Conservation (phyloP, 352 stramenopile species). For the Phytopythium oedochilum region DNA sequence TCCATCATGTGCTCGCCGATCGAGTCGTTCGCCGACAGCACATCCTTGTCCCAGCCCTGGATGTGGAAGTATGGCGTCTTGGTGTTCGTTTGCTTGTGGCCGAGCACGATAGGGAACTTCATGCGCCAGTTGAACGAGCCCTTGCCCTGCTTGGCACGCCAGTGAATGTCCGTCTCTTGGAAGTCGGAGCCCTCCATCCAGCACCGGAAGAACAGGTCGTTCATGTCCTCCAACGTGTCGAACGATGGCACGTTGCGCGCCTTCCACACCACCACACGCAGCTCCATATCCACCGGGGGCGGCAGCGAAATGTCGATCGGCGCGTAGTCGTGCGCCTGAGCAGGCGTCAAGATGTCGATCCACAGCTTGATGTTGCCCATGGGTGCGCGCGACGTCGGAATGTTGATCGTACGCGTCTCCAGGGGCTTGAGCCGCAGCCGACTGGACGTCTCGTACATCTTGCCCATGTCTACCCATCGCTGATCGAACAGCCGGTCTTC, state of each 20-base stretch:
- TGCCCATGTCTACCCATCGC: conserved; percentile 83
- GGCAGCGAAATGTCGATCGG: conserved; percentile 84
- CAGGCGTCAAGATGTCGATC: conserved; percentile 88
- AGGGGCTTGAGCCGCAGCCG: conserved; percentile 68
- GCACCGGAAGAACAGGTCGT: conserved; percentile 90
- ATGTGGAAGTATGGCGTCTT: conserved; percentile 93
- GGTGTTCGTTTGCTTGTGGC: conserved; percentile 78
- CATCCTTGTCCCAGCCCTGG: conserved; percentile 93
- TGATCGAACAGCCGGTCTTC: conserved; percentile 92
- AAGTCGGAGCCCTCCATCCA: conserved; percentile 83
- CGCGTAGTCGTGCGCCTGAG: conserved; percentile 73
- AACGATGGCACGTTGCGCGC: conserved; percentile 86
- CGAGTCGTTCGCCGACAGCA: conserved; percentile 90
- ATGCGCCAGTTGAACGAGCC: conserved; percentile 94
- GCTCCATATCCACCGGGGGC: conserved; percentile 81
- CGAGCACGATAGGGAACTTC: conserved; percentile 90
- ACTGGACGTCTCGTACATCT: conserved; percentile 77
- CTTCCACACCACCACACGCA: conserved; percentile 93
- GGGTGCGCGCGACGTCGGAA: conserved; percentile 73
- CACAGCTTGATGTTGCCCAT: conserved; percentile 87
- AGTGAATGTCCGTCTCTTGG: conserved; percentile 93
- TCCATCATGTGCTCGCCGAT: conserved; percentile 87
- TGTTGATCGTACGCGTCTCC: conserved; percentile 81
- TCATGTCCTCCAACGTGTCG: conserved; percentile 88
- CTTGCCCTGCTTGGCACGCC: conserved; percentile 92